Conservation (phyloP, 768 basidiomycete genomes). For the Cystobasidium tubakii region DNA sequence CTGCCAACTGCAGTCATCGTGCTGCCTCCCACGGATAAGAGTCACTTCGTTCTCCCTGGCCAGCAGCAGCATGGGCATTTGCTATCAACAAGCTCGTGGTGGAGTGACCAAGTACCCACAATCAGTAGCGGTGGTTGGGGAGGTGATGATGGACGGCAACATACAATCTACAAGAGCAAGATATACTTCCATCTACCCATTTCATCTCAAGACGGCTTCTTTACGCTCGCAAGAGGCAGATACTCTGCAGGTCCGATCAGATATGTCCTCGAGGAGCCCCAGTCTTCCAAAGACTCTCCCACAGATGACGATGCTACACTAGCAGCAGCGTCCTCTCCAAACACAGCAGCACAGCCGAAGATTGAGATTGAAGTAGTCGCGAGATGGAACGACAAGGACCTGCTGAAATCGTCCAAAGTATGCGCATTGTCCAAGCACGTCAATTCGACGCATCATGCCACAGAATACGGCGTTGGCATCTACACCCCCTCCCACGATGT, state of each 20-base stretch:
- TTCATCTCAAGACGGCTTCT: conserved; percentile 20
- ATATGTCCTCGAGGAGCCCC: conserved; percentile 23
- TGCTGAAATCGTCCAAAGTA: conserved; percentile 24
- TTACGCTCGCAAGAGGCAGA: background rate
- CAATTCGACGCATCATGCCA: background rate
- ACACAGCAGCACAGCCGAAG: background rate
- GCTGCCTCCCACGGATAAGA: background rate
- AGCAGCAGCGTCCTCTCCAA: background rate
- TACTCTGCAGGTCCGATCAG: conserved; percentile 20
- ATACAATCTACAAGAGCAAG: conserved; percentile 34
- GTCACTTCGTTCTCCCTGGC: background rate
- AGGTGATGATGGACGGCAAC: conserved; percentile 9
- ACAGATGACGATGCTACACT: background rate
- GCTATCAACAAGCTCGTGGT: background rate
- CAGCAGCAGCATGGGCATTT: background rate
- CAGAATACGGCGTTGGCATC: conserved; percentile 31
- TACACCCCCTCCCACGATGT: conserved; percentile 3
- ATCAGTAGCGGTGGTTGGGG: background rate
- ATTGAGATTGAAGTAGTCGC: conserved; percentile 32
- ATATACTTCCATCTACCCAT: conserved; percentile 17
- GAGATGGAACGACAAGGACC: conserved; percentile 31
- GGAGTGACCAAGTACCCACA: background rate
- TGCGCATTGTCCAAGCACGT: background rate
- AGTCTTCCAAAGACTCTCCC: conserved; percentile 1
- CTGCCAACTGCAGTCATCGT: conserved; percentile 27